phyloP scores from a whole-genome alignment of 2,329 filamentous ascomycete species.

The Rhexocercosporidium sp. region DNA sequence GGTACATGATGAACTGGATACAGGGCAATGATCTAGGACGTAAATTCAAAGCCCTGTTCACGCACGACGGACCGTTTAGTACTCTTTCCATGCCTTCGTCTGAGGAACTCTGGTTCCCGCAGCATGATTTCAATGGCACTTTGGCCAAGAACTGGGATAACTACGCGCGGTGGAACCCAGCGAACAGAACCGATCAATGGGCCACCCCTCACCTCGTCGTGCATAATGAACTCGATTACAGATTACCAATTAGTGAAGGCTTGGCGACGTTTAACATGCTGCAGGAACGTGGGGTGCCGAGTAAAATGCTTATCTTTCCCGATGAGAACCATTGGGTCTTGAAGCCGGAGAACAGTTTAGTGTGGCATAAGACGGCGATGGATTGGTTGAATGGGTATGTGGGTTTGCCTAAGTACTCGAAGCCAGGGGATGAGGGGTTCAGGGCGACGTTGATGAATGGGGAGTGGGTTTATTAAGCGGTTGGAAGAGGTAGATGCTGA shows the following conservation, averaged over 20 bases:
- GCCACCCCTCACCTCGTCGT: constrained; percentile 84
- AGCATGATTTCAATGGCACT: constrained; percentile 68
- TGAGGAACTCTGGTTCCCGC: constrained; percentile 70
- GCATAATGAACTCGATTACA: constrained; percentile 87
- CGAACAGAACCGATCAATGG: constrained; percentile 71
- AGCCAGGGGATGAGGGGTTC: constrained; percentile 22
- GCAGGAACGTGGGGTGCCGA: constrained; percentile 63
- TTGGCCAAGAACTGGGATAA: constrained; percentile 64
- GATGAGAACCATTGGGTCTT: constrained; percentile 80
- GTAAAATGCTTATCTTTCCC: constrained; percentile 66
- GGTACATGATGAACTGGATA: constrained; percentile 86
- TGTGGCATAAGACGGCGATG: constrained; percentile 83
- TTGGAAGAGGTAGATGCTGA: not conserved
- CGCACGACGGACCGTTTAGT: constrained; percentile 31
- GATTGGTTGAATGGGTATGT: constrained; percentile 65
- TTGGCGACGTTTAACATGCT: constrained; percentile 60
- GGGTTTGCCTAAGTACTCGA: constrained; percentile 21
- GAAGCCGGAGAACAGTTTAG: constrained; percentile 84
- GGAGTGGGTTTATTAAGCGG: constrained; percentile 22
- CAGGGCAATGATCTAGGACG: constrained; percentile 82
- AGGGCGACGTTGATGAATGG: constrained; percentile 28
- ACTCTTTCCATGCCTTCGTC: constrained; percentile 56
- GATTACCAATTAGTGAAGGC: constrained; percentile 81
- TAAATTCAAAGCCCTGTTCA: constrained; percentile 75
- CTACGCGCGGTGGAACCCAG: constrained; percentile 73